These are phyloP conservation scores for Xylaria arbuscula DNA, from an alignment of 2,329 filamentous ascomycete genomes.

Conservation along the genomic window DNA sequence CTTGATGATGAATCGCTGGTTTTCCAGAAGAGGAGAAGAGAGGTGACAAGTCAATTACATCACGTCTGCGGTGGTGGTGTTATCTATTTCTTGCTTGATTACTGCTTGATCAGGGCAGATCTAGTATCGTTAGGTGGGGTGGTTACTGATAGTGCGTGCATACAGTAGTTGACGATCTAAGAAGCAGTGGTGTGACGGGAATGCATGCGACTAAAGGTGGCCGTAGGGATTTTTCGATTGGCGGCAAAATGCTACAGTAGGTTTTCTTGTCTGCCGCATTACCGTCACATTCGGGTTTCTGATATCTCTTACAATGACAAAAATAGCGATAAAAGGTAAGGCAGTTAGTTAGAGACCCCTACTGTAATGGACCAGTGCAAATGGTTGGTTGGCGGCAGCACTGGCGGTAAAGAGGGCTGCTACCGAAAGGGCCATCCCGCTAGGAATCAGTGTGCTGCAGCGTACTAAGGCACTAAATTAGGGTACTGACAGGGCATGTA, in stretches of 20 bases:
- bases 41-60: slow-evolving; percentile 14
- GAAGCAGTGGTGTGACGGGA: background rate
- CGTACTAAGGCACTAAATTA: background rate
- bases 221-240: background rate
- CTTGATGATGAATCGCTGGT: background rate
- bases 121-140: slow-evolving; percentile 5
- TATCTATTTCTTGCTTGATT: background rate
- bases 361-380: background rate
- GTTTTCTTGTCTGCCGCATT: background rate
- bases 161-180: slow-evolving; percentile 7
- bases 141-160: background rate
- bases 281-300: background rate
- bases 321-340: slow-evolving; percentile 6
- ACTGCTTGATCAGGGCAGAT: background rate
- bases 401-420: slow-evolving; percentile 2
- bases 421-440: background rate
- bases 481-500: background rate
- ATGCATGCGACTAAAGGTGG: slow-evolving; percentile 14
- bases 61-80: slow-evolving; percentile 1
- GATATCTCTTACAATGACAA: background rate
- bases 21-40: background rate
- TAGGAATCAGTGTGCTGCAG: too few relatives aligned
- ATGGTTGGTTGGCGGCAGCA: slow-evolving; percentile 7
- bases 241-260: background rate
- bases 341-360: background rate